Base-by-base conservation (phyloP, 129 eudicot species). In the Pseudognaphalium luteoalbum region DNA sequence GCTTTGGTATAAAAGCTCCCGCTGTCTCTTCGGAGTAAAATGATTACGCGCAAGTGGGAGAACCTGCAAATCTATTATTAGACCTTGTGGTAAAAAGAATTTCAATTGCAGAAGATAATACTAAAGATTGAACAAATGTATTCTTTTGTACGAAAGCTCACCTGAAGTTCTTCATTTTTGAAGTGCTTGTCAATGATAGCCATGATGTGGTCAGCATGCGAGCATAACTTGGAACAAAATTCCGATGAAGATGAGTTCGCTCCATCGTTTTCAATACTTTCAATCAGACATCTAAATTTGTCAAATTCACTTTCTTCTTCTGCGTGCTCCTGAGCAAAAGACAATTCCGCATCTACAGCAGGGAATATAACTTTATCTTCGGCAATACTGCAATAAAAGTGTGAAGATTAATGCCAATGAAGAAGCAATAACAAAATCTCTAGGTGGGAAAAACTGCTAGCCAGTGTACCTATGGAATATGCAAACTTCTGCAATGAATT, bases 281-380 rank as follows among this genome's bases (percentile, higher is more conserved):
- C 98, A 80, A 94, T 91, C 80, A 91, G 79, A 75, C 92, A 87
- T 76, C 98, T 88, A 73, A 94, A 86, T 79, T 86, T 94, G 68
- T 85, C 88, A 71, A 94, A 94, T 78, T 91, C 90, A 68, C 90
- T 91, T 82, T 94, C 98, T 89, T 94, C 98, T 87, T 88, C 97
- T 32, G 97, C 97, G 82, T 94, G 98, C 86, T 94, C 98, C 80
- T 91, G 90, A 15, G 95, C 93, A 70, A 94, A 91, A 22, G 93
- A 94, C 63, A 94, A 85, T 72, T 91, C 97, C 35, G 90, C 88
- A 83, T 91, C 98, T 81, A 91, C 88, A 34, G 98, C 98, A 75
- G 98, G 98, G 70, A 94, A 94, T 84, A 91, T 94, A 81, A 94
- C 93, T 77, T 86, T 89, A 83, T 94, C 98, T 88, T 94, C 98